phyloP scores from a whole-genome alignment of 805 yeast genomes.

The Yamadazyma takamatsuzukensis region DNA sequence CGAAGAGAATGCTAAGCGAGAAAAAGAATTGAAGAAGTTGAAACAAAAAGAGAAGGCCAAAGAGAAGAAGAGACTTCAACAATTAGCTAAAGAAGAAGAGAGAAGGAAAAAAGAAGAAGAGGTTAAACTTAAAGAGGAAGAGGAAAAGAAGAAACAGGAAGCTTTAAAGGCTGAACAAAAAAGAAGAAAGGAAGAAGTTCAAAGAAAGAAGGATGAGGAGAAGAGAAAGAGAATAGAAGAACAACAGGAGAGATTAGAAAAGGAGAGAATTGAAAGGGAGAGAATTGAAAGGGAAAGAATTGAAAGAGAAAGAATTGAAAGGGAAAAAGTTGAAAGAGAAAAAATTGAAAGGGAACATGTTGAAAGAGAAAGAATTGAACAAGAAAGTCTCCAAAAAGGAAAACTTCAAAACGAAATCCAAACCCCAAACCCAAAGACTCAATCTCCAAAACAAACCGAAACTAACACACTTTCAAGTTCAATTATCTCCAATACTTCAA shows the following conservation, averaged over 20 bases:
- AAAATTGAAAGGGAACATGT: constrained; percentile 6
- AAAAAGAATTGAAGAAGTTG: constrained; percentile 61
- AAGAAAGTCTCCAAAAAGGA: constrained; percentile 12
- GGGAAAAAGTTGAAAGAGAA: constrained; percentile 8
- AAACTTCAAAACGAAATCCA: too few species aligned
- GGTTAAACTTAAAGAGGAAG: constrained; percentile 38
- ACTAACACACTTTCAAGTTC: too few species aligned
- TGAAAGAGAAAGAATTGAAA: constrained; percentile 8
- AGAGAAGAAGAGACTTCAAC: constrained; percentile 63
- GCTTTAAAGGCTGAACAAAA: constrained; percentile 34
- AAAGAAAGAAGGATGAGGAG: constrained; percentile 44
- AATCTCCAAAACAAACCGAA: too few species aligned
- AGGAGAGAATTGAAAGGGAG: constrained; percentile 25
- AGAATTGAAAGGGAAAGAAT: constrained; percentile 21
- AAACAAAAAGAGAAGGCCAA: constrained; percentile 65
- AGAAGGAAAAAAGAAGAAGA: constrained; percentile 51
- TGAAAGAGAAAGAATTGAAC: constrained; percentile 9
- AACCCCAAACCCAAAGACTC: too few species aligned
- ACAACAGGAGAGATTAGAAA: constrained; percentile 25
- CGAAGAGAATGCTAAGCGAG: constrained; percentile 62
- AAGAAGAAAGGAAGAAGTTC: constrained; percentile 35
- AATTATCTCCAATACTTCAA: too few species aligned
- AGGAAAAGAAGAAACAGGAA: constrained; percentile 27
- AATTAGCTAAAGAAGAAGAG: constrained; percentile 62
- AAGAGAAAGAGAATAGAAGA: constrained; percentile 42